These are phyloP conservation scores for Phytophthora foliorum DNA, from an alignment of 352 stramenopile genomes.

Conservation along the genomic window DNA sequence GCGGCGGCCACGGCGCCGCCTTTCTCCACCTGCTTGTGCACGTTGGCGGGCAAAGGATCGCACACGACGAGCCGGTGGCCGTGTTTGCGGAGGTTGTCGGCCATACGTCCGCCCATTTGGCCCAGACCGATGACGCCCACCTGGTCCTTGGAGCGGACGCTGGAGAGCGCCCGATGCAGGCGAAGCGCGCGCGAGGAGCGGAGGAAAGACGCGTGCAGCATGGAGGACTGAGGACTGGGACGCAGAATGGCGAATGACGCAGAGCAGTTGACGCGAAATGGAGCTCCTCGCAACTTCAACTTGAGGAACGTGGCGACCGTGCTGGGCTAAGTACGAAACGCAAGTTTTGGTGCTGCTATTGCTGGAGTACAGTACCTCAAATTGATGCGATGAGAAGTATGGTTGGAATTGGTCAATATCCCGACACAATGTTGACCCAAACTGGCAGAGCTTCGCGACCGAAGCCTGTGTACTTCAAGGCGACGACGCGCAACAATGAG, in stretches of 20 bases:
- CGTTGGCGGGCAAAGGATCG: conserved; percentile 70
- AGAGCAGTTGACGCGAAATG: not conserved
- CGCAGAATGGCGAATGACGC: conserved; percentile 30
- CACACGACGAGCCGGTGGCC: conserved; percentile 84
- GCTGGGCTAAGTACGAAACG: conserved; percentile 35
- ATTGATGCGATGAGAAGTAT: too few relatives aligned
- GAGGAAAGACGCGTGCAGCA: conserved; percentile 16
- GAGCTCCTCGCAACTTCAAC: conserved; percentile 40
- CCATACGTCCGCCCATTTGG: conserved; percentile 96
- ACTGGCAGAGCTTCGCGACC: too few relatives aligned
- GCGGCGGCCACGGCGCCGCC: conserved; percentile 65
- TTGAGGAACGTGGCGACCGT: conserved; percentile 19
- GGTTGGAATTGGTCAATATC: too few relatives aligned
- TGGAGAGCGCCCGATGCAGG: conserved; percentile 16
- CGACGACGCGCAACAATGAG: too few relatives aligned
- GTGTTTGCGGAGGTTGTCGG: conserved; percentile 90
- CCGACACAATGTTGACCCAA: too few relatives aligned
- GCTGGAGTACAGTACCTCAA: too few relatives aligned
- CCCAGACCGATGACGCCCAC: conserved; percentile 94
- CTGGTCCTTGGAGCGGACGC: conserved; percentile 38
- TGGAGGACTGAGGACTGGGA: conserved; percentile 16
- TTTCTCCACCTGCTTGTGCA: conserved; percentile 62
- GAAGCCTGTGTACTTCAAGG: too few relatives aligned
- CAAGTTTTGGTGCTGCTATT: too few relatives aligned
- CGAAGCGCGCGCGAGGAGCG: conserved; percentile 12